Conservation (phyloP, 2,329 filamentous ascomycete species). For the Coniochaeta ligniaria region DNA sequence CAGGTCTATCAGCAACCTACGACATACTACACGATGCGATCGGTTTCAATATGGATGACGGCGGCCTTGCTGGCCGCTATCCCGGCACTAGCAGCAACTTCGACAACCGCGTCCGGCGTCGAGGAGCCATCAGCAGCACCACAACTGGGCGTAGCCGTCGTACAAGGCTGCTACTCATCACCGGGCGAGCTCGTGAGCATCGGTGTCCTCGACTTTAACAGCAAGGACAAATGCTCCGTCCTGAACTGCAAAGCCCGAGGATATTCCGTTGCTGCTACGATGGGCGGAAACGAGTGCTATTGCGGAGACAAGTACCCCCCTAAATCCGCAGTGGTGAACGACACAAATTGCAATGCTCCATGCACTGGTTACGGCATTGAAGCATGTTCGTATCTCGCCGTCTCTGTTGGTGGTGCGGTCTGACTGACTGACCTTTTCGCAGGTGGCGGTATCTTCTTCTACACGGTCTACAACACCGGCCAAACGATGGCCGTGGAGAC, state of each 20-base stretch:
- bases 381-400: constrained; percentile 49
- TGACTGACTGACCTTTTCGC: constrained; percentile 8
- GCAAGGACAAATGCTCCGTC: constrained; percentile 34
- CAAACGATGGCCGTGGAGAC: constrained; percentile 30
- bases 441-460: constrained; percentile 50
- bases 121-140: constrained; percentile 32
- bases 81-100: constrained; percentile 6
- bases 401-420: not conserved
- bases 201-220: constrained; percentile 22
- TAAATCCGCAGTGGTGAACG: constrained; percentile 41
- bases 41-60: constrained; percentile 1
- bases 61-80: constrained; percentile 8
- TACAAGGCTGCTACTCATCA: constrained; percentile 45
- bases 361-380: constrained; percentile 59
- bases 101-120: constrained; percentile 10
- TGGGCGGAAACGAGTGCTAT: constrained; percentile 56
- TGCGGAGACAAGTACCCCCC: constrained; percentile 67
- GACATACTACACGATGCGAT: not conserved
- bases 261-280: constrained; percentile 52
- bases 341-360: constrained; percentile 53
- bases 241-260: constrained; percentile 32
- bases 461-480: constrained; percentile 45
- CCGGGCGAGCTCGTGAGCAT: constrained; percentile 28
- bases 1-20: not conserved
- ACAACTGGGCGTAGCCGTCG: constrained; percentile 26